phyloP scores from a whole-genome alignment of 108 stramenopile genomes.

The Nitzschia palea region DNA sequence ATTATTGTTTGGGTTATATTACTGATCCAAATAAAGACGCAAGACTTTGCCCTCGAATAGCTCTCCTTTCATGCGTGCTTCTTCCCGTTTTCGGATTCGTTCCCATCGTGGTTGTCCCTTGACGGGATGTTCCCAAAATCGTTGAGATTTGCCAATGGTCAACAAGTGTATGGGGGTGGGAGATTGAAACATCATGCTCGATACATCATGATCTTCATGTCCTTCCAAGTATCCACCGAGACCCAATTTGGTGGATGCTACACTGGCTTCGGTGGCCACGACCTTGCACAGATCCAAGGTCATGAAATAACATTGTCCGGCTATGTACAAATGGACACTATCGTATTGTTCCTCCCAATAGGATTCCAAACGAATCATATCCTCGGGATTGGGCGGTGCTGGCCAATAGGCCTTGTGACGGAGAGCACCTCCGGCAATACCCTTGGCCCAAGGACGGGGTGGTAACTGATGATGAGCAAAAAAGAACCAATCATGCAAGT shows the following conservation, averaged over 20 bases:
- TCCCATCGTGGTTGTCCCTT: slow-evolving; percentile 44
- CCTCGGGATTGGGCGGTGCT: slow-evolving; percentile 5
- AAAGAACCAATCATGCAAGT: slow-evolving; percentile 43
- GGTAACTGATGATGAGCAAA: slow-evolving; percentile 45
- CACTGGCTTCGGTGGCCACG: slow-evolving; percentile 28
- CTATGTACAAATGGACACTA: slow-evolving; percentile 49
- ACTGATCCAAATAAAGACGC: slow-evolving; percentile 19
- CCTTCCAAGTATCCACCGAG: slow-evolving; percentile 39
- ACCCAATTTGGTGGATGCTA: slow-evolving; percentile 3
- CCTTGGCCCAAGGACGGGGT: slow-evolving; percentile 31
- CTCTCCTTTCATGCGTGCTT: slow-evolving; percentile 27
- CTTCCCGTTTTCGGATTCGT: slow-evolving; percentile 36
- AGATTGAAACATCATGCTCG: slow-evolving; percentile 40
- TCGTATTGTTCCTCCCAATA: slow-evolving; percentile 36
- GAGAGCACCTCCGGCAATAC: slow-evolving; percentile 40
- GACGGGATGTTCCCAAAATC: slow-evolving; percentile 62
- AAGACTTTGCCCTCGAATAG: slow-evolving; percentile 41
- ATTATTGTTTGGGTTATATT: too few species aligned
- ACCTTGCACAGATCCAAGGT: slow-evolving; percentile 31
- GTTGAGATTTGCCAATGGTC: slow-evolving; percentile 35
- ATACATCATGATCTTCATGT: slow-evolving; percentile 56
- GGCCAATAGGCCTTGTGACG: slow-evolving; percentile 52
- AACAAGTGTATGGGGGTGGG: slow-evolving; percentile 19
- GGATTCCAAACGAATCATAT: slow-evolving; percentile 17
- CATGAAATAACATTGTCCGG: slow-evolving; percentile 48